Evolutionary conservation across 2,329 filamentous ascomycete species (phyloP).

Genomic region (Penicillium sp.): DNA sequence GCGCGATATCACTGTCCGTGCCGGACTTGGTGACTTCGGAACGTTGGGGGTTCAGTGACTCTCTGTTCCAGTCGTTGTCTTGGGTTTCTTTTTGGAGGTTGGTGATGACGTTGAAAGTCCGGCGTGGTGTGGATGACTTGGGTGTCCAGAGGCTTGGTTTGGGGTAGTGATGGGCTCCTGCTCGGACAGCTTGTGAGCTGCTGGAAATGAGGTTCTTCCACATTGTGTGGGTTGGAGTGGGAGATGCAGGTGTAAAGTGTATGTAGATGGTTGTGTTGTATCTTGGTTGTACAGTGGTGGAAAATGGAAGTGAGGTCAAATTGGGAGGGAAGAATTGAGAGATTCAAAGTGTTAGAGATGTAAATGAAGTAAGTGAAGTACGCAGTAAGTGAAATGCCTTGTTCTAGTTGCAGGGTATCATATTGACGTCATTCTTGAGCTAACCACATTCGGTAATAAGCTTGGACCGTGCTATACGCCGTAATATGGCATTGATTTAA

Average conservation of each 20-base stretch:
- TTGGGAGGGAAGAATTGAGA: neutral
- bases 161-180: neutral
- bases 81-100: slow-evolving; percentile 8
- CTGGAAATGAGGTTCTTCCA: slow-evolving; percentile 19
- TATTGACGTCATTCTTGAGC: slow-evolving; percentile 24
- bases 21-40: slow-evolving; percentile 66
- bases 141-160: neutral
- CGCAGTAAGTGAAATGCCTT: too few species aligned
- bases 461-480: slow-evolving; percentile 4
- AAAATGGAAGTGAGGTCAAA: neutral
- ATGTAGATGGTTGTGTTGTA: neutral
- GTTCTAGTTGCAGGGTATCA: slow-evolving; percentile 13
- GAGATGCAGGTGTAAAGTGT: neutral
- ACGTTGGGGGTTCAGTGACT: slow-evolving; percentile 59
- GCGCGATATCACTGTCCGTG: slow-evolving; percentile 56
- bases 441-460: slow-evolving; percentile 17
- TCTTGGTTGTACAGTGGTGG: neutral
- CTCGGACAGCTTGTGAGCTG: slow-evolving; percentile 12
- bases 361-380: too few species aligned
- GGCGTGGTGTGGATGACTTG: neutral
- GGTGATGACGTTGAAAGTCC: slow-evolving; percentile 9
- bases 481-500: neutral
- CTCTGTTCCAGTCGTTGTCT: slow-evolving; percentile 43
- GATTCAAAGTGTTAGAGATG: neutral
- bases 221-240: slow-evolving; percentile 8